A percentile compares a stretch with the other conserved stretches of the same genome.
phyloP scores from a whole-genome alignment of 2,329 filamentous ascomycete genomes.

The Beauveria brongniartii region DNA sequence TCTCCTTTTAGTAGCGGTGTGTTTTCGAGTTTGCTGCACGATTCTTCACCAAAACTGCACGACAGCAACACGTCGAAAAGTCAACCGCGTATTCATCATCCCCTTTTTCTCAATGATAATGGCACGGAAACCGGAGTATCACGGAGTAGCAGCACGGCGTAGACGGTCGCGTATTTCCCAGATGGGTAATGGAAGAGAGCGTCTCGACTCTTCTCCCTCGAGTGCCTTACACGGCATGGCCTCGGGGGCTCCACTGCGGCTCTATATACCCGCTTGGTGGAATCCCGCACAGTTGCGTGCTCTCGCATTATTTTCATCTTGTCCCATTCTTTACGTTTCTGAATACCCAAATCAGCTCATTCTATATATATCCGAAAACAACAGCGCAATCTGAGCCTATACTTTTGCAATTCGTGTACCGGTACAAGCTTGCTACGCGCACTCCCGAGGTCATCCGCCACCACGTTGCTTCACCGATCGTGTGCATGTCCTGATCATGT shows the following conservation, averaged over 20 bases:
- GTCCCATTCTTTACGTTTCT: conserved; percentile 6
- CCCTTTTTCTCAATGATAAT: not conserved
- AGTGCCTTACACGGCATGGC: not conserved
- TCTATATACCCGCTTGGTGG: conserved; percentile 6
- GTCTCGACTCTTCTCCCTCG: not conserved
- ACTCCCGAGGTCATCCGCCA: not conserved
- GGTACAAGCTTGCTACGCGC: not conserved
- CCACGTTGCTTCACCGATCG: no score
- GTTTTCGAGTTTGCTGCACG: not conserved
- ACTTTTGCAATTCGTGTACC: not conserved
- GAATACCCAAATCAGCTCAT: conserved; percentile 2
- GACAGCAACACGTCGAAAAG: not conserved
- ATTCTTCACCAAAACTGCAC: no score
- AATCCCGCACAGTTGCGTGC: conserved; percentile 2
- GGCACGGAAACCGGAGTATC: not conserved
- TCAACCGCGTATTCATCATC: not conserved
- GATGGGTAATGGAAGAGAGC: not conserved
- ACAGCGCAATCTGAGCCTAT: not conserved
- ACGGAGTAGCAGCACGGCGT: not conserved
- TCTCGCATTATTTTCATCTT: not conserved
- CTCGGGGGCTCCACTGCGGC: conserved; percentile 3
- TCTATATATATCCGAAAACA: not conserved
- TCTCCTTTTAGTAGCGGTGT: not conserved
- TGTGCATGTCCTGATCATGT: not conserved
- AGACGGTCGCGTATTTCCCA: not conserved